A percentile compares a stretch with the other conserved stretches of the same genome.
These are phyloP conservation scores for Colletotrichum orchidophilum DNA, from an alignment of 2,329 filamentous ascomycete genomes.

Conservation along the genomic window DNA sequence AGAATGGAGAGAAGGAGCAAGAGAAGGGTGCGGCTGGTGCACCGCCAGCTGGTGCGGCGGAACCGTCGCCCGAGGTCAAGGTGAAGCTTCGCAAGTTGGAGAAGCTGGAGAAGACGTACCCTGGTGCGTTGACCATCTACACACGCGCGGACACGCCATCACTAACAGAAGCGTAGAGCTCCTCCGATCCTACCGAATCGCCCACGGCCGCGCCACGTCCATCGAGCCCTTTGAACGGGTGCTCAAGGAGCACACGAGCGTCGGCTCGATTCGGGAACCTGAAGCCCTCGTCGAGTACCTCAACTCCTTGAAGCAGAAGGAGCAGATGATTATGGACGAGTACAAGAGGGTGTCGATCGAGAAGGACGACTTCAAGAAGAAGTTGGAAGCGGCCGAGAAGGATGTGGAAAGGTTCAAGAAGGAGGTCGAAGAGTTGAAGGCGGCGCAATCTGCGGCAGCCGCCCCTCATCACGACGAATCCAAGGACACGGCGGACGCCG, in stretches of 20 bases:
- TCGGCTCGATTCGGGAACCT: conserved; percentile 88
- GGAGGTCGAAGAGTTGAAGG: conserved; percentile 62
- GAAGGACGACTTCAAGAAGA: conserved; percentile 81
- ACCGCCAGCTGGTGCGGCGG: conserved; percentile 45
- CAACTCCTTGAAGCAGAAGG: conserved; percentile 84
- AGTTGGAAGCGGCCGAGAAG: conserved; percentile 73
- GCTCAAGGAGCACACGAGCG: conserved; percentile 89
- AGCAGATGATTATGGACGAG: conserved; percentile 94
- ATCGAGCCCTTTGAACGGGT: conserved; percentile 95
- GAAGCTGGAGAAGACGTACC: conserved; percentile 87
- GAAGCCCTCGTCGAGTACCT: conserved; percentile 88
- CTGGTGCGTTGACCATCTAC: conserved; percentile 63
- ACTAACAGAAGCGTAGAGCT: conserved; percentile 67
- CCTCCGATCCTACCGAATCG: conserved; percentile 89
- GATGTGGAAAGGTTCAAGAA: conserved; percentile 67
- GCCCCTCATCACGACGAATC: conserved; percentile 41
- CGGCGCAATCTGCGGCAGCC: conserved; percentile 42
- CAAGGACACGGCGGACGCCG: conserved; percentile 23
- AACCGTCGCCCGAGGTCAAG: conserved; percentile 78
- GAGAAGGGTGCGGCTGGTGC: conserved; percentile 31
- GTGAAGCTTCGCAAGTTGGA: conserved; percentile 86
- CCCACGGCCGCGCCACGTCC: conserved; percentile 84
- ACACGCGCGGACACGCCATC: too few species aligned
- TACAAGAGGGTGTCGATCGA: conserved; percentile 87
- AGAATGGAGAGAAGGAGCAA: conserved; percentile 39